Percentiles rank a stretch among this genome's conserved stretches.
phyloP scores from a whole-genome alignment of 805 yeast species.

The Zygosaccharomyces bisporus region DNA sequence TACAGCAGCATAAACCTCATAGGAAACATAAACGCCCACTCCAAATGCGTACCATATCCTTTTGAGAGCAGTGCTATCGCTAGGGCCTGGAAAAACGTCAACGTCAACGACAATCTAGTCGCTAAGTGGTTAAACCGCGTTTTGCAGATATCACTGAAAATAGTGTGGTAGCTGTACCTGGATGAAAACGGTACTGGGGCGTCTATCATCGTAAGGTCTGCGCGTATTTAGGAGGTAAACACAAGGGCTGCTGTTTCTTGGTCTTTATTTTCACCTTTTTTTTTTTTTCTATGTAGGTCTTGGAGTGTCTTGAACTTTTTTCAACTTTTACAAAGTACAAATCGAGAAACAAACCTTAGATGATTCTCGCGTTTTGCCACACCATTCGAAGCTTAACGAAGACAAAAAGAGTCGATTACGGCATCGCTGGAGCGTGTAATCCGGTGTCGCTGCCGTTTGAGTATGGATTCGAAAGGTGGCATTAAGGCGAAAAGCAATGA shows the following conservation, averaged over 20 bases:
- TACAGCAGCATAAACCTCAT: constrained; percentile 31
- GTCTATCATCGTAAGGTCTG: constrained; percentile 17
- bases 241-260: too few species aligned
- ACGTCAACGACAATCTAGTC: constrained; percentile 35
- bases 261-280: neutral
- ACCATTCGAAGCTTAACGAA: constrained; percentile 3
- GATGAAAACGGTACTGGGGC: constrained; percentile 19
- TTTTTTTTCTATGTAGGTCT: neutral
- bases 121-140: constrained; percentile 40
- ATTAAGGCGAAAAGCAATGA: constrained; percentile 17
- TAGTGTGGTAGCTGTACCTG: constrained; percentile 36
- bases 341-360: neutral
- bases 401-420: constrained; percentile 2
- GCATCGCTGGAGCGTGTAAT: neutral
- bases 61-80: constrained; percentile 25
- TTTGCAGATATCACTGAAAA: constrained; percentile 41
- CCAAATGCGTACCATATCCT: constrained; percentile 23
- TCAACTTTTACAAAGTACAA: constrained; percentile 9
- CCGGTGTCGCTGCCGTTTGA: neutral
- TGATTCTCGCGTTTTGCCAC: constrained; percentile 10
- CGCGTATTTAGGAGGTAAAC: too few species aligned
- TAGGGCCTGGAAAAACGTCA: constrained; percentile 30
- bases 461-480: constrained; percentile 28
- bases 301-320: too few species aligned
- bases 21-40: constrained; percentile 26